Evolutionary conservation across 2,329 filamentous ascomycete species (phyloP).

Genomic region (Aspergillus thermomutatus): DNA sequence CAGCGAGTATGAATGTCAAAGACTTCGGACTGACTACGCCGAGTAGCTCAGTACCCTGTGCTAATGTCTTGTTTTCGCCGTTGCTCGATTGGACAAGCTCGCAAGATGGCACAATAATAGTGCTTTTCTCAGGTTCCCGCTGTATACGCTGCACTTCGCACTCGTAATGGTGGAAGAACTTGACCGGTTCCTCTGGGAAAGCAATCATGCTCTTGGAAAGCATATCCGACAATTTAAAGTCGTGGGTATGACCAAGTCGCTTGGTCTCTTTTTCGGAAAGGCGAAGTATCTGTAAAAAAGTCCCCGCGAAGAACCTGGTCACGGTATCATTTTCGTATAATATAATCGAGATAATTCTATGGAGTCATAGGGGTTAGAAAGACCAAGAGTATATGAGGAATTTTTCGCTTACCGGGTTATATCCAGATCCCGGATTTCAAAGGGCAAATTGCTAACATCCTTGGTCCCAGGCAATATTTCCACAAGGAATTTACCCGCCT

Average conservation of each 20-base stretch:
- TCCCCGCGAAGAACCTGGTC: conserved; percentile 19
- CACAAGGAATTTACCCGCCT: conserved; percentile 19
- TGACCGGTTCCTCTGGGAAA: not conserved
- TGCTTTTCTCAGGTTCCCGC: not conserved
- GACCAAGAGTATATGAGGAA: not conserved
- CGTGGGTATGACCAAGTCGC: conserved; percentile 8
- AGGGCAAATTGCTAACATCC: conserved; percentile 2
- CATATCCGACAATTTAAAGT: not conserved
- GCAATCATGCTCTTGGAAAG: conserved; percentile 6
- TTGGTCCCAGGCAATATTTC: conserved; percentile 17
- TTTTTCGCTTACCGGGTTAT: conserved; percentile 1
- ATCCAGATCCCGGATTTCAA: not conserved
- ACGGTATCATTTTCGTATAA: conserved; percentile 10
- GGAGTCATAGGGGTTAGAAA: not conserved
- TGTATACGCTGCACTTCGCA: not conserved
- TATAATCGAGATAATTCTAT: conserved; percentile 12
- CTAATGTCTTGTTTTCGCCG: not conserved
- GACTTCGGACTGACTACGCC: not conserved
- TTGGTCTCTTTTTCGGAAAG: not conserved
- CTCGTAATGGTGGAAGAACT: conserved; percentile 8
- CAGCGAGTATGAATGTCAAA: conserved; percentile 10
- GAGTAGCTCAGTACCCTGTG: conserved; percentile 5
- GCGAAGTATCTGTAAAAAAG: conserved; percentile 15
- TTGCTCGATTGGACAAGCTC: conserved; percentile 7
- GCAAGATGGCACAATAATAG: conserved; percentile 1